phyloP scores from a whole-genome alignment of 176 grass and related monocot species.

The Puccinellia tenuiflora region DNA sequence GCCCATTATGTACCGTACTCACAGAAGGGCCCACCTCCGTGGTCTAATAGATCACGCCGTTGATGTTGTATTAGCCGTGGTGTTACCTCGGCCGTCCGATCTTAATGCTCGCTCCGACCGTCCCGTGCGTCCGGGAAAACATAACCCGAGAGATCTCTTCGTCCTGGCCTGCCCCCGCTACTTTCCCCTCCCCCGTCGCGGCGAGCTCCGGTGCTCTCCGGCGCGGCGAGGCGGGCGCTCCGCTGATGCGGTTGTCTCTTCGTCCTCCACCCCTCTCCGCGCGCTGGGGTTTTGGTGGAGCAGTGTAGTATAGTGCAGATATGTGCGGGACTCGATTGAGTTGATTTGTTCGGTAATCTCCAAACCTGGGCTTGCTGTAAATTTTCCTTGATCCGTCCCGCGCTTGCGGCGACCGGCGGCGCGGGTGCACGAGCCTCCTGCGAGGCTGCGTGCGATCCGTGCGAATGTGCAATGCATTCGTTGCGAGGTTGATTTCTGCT shows the following conservation, averaged over 20 bases:
- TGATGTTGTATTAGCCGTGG: background rate
- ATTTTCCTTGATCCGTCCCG: background rate
- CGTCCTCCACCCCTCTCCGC: background rate
- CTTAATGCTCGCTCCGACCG: background rate
- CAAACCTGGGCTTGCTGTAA: background rate
- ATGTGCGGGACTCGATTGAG: background rate
- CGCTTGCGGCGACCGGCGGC: background rate
- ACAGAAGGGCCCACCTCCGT: no score
- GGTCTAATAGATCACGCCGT: no score
- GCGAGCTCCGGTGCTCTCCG: background rate
- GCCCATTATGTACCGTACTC: background rate
- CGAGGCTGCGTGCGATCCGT: background rate
- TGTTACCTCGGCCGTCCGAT: constrained; percentile 4
- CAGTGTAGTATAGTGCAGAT: background rate
- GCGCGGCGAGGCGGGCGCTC: background rate
- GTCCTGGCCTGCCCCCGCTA: background rate
- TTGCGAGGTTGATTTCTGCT: background rate
- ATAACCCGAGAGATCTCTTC: background rate
- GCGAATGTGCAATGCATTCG: background rate
- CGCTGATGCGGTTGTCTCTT: background rate
- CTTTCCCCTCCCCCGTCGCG: background rate
- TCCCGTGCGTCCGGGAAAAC: background rate
- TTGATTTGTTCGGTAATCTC: background rate
- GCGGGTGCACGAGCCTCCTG: background rate
- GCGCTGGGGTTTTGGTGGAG: background rate